A percentile compares a stretch with the other conserved stretches of the same genome.
Conservation (phyloP, 164 flowering plant genomes). For the Cinnamomum chago region DNA sequence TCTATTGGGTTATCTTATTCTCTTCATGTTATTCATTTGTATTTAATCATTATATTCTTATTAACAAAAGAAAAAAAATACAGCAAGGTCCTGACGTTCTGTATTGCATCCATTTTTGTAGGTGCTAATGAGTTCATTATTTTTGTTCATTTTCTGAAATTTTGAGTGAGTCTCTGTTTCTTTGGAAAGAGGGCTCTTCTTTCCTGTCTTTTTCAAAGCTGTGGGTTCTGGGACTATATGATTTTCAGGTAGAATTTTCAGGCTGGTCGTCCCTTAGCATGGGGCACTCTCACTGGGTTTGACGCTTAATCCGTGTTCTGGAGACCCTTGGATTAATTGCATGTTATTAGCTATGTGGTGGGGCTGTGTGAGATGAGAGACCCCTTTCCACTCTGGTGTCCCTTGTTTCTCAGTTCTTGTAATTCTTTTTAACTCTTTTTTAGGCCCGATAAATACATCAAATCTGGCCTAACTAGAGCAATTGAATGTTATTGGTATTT, state of each 20-base stretch:
- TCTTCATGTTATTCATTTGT: conserved; percentile 1
- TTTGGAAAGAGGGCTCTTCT: neutral
- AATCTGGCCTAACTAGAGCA: too few relatives aligned
- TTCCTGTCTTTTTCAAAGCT: neutral
- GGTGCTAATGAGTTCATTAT: too few relatives aligned
- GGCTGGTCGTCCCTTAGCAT: neutral
- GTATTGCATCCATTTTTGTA: neutral
- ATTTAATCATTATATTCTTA: neutral
- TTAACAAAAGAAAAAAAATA: neutral
- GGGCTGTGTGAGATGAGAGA: neutral
- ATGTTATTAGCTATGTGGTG: neutral
- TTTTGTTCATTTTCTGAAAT: neutral
- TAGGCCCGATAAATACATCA: neutral
- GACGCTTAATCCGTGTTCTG: too few relatives aligned
- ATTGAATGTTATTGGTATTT: too few relatives aligned
- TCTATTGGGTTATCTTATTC: neutral
- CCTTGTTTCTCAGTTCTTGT: too few relatives aligned
- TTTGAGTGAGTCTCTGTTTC: neutral
- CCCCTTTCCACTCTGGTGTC: too few relatives aligned
- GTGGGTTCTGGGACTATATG: neutral
- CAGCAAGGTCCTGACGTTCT: neutral
- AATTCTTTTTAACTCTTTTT: too few relatives aligned
- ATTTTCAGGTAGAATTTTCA: neutral
- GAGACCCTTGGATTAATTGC: neutral
- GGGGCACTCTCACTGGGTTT: too few relatives aligned